Conservation (phyloP, 495 filamentous ascomycete genomes). For the Annulohypoxylon moriforme region DNA sequence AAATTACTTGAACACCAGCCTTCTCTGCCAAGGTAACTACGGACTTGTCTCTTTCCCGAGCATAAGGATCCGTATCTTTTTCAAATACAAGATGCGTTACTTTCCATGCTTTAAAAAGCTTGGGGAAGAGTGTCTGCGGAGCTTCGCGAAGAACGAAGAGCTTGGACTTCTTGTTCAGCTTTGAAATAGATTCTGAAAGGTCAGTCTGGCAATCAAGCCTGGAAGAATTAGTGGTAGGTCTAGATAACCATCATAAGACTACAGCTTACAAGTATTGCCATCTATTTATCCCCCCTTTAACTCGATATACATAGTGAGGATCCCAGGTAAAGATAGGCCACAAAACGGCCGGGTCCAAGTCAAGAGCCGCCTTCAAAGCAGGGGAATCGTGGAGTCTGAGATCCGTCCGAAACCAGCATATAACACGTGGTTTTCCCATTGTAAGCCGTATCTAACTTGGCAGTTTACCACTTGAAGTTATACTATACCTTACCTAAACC, state of each 20-base stretch:
- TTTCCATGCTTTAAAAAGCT: conserved; percentile 74
- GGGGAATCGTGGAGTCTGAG: conserved; percentile 78
- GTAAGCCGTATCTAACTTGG: background rate
- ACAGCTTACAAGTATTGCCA: conserved; percentile 69
- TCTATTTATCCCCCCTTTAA: conserved; percentile 71
- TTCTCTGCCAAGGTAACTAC: conserved; percentile 67
- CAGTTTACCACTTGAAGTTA: conserved; percentile 7
- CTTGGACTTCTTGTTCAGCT: conserved; percentile 71
- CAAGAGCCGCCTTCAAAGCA: conserved; percentile 71
- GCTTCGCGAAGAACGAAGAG: conserved; percentile 75
- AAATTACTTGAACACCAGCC: conserved; percentile 71
- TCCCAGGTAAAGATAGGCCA: conserved; percentile 79
- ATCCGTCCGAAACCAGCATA: conserved; percentile 83
- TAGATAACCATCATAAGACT: background rate
- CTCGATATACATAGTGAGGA: conserved; percentile 76
- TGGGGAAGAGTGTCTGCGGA: conserved; percentile 72
- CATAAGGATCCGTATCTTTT: conserved; percentile 78
- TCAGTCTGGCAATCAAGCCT: conserved; percentile 73
- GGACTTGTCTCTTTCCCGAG: conserved; percentile 65
- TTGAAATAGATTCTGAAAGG: conserved; percentile 68
- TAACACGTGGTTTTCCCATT: conserved; percentile 63
- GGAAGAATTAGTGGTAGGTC: conserved; percentile 19
- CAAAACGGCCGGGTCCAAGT: conserved; percentile 68
- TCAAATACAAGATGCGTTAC: conserved; percentile 79
- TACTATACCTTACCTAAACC: background rate